phyloP scores from a whole-genome alignment of 805 yeast genomes.

The Ogataea trehaloabstinens region DNA sequence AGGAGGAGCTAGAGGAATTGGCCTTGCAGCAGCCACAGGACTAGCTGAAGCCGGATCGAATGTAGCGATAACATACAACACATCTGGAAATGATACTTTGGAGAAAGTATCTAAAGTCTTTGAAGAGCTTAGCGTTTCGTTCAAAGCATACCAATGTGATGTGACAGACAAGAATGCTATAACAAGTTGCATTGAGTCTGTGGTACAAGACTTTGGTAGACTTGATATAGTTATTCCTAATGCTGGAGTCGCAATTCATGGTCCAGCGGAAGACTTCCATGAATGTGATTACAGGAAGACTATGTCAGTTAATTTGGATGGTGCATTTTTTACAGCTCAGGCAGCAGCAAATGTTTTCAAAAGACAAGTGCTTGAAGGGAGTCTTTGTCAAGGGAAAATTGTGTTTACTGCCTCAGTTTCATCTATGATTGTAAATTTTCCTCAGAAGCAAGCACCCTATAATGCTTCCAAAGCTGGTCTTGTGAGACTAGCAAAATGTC shows the following conservation, averaged over 20 bases:
- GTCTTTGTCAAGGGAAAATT: conserved; percentile 36
- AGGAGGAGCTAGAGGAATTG: conserved; percentile 61
- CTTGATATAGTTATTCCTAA: conserved; percentile 41
- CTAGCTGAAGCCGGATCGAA: conserved; percentile 50
- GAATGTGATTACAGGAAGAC: conserved; percentile 32
- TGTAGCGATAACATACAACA: conserved; percentile 37
- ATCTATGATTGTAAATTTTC: conserved; percentile 48
- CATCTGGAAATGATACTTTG: conserved; percentile 14
- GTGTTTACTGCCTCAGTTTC: conserved; percentile 52
- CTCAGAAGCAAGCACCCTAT: conserved; percentile 46
- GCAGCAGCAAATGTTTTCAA: conserved; percentile 44
- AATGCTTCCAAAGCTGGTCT: conserved; percentile 47
- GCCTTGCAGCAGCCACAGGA: conserved; percentile 50
- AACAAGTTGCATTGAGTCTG: conserved; percentile 25
- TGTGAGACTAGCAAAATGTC: conserved; percentile 41
- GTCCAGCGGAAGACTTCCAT: conserved; percentile 33
- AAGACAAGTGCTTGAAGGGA: conserved; percentile 33
- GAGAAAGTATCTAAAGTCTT: conserved; percentile 12
- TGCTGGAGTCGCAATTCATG: conserved; percentile 35
- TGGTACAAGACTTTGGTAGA: conserved; percentile 33
- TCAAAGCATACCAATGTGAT: conserved; percentile 31
- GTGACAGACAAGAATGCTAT: conserved; percentile 32
- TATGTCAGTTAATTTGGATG: conserved; percentile 45
- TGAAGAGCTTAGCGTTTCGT: conserved; percentile 11
- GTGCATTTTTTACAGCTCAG: conserved; percentile 49